phyloP scores from a whole-genome alignment of 2,329 filamentous ascomycete genomes.

The Neonectria ditissima region DNA sequence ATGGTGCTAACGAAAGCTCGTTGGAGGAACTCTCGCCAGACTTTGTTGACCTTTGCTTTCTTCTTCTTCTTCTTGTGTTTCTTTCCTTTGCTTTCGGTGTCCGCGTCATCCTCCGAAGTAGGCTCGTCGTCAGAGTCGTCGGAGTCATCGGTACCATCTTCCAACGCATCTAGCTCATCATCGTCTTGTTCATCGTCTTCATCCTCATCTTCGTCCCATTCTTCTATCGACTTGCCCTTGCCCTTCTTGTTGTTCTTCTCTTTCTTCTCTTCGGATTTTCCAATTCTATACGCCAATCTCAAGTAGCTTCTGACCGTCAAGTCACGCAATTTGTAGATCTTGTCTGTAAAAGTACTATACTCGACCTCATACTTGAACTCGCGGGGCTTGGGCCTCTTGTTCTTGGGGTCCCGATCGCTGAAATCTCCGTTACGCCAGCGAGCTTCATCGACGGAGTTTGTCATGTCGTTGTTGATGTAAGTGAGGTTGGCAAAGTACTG shows the following conservation, averaged over 20 bases:
- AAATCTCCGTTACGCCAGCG: constrained; percentile 75
- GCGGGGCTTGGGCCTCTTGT: constrained; percentile 67
- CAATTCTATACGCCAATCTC: constrained; percentile 83
- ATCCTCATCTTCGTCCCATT: constrained; percentile 26
- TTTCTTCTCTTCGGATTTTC: constrained; percentile 49
- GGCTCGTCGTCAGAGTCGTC: constrained; percentile 3
- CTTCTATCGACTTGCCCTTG: constrained; percentile 37
- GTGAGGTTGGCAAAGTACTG: constrained; percentile 98
- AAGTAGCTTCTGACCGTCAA: constrained; percentile 87
- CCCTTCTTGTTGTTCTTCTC: constrained; percentile 27
- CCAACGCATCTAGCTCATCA: constrained; percentile 45
- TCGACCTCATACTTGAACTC: constrained; percentile 83
- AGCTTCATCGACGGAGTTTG: constrained; percentile 48
- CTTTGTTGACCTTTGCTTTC: constrained; percentile 68
- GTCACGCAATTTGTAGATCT: constrained; percentile 80
- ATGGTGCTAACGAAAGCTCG: constrained; percentile 85
- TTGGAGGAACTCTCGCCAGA: constrained; percentile 81
- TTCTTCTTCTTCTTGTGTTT: constrained; percentile 63
- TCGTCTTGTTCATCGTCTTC: constrained; percentile 35
- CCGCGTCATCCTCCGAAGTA: constrained; percentile 38
- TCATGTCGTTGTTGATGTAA: constrained; percentile 80
- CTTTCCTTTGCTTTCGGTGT: constrained; percentile 42
- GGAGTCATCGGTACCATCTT: constrained; percentile 39
- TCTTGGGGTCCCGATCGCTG: constrained; percentile 64
- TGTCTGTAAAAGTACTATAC: constrained; percentile 85